Evolutionary conservation across 1,284 basidiomycete species (phyloP).

Genomic region (Coriolopsis trogii): DNA sequence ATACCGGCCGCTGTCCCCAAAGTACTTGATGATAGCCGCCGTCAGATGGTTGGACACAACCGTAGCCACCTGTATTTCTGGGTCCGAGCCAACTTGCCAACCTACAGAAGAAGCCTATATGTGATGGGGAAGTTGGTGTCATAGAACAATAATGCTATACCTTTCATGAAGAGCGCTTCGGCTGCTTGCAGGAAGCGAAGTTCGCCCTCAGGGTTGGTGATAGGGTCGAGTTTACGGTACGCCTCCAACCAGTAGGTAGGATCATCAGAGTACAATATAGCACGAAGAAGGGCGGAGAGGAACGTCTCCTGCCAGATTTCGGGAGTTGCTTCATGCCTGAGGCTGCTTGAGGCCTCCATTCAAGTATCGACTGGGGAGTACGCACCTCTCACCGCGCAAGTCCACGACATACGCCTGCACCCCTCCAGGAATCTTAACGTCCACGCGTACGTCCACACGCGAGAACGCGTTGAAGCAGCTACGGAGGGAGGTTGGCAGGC

Average conservation of each 20-base stretch:
- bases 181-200: slow-evolving; percentile 90
- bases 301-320: slow-evolving; percentile 98
- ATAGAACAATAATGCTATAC: slow-evolving; percentile 39
- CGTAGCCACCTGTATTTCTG: slow-evolving; percentile 98
- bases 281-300: slow-evolving; percentile 88
- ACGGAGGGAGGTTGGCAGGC: not conserved
- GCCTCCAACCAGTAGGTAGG: slow-evolving; percentile 90
- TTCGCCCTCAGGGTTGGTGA: slow-evolving; percentile 89
- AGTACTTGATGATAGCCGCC: slow-evolving; percentile 95
- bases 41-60: slow-evolving; percentile 98
- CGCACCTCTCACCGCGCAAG: slow-evolving; percentile 88
- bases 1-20: slow-evolving; percentile 88
- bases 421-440: slow-evolving; percentile 98
- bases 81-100: slow-evolving; percentile 98
- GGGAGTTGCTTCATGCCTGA: slow-evolving; percentile 87
- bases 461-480: slow-evolving; percentile 99
- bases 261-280: slow-evolving; percentile 96
- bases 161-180: slow-evolving; percentile 90
- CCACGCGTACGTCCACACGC: slow-evolving; percentile 94
- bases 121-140: not conserved
- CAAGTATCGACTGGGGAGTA: slow-evolving; percentile 8
- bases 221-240: slow-evolving; percentile 95
- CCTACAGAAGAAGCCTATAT: slow-evolving; percentile 48
- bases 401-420: slow-evolving; percentile 96
- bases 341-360: not conserved